Evolutionary conservation across 225 moss, liverwort and hornwort species (phyloP).

Genomic region (Polytrichum formosum): DNA sequence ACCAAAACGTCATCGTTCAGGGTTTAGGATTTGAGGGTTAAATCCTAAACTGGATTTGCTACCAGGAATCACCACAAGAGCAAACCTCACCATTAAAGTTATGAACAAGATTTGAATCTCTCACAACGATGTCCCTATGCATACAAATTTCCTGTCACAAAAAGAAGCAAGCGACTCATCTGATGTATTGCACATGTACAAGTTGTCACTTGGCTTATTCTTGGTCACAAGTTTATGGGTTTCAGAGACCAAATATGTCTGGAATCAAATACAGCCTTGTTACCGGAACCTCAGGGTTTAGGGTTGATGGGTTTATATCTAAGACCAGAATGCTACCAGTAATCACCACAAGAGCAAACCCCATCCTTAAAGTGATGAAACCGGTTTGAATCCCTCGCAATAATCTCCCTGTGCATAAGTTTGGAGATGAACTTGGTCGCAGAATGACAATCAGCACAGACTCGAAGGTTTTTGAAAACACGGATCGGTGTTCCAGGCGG

Average conservation of each 20-base stretch:
- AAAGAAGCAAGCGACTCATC: too few species aligned
- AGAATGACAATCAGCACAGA: slow-evolving; percentile 35
- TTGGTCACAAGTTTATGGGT: too few species aligned
- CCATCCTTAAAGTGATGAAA: slow-evolving; percentile 41
- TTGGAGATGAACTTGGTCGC: slow-evolving; percentile 44
- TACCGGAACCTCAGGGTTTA: slow-evolving; percentile 2
- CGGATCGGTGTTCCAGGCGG: slow-evolving; percentile 20
- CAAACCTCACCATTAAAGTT: too few species aligned
- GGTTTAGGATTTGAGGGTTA: slow-evolving; percentile 4
- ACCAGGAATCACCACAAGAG: too few species aligned
- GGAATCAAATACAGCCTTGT: not conserved
- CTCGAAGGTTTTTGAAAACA: slow-evolving; percentile 37
- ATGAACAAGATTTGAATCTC: too few species aligned
- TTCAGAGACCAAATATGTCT: too few species aligned
- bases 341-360: slow-evolving; percentile 49
- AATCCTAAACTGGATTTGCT: too few species aligned
- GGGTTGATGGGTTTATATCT: slow-evolving; percentile 1
- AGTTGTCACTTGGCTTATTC: too few species aligned
- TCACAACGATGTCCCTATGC: too few species aligned
- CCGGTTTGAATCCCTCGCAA: slow-evolving; percentile 36
- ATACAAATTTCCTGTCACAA: too few species aligned
- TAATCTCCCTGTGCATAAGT: slow-evolving; percentile 33
- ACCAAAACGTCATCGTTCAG: not conserved
- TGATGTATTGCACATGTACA: too few species aligned
- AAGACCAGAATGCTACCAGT: slow-evolving; percentile 19